Evolutionary conservation across 129 eudicot genomes (phyloP), one percentile per base, ranked within the genome.

Genomic region (Helichrysum umbraculigerum): DNA sequence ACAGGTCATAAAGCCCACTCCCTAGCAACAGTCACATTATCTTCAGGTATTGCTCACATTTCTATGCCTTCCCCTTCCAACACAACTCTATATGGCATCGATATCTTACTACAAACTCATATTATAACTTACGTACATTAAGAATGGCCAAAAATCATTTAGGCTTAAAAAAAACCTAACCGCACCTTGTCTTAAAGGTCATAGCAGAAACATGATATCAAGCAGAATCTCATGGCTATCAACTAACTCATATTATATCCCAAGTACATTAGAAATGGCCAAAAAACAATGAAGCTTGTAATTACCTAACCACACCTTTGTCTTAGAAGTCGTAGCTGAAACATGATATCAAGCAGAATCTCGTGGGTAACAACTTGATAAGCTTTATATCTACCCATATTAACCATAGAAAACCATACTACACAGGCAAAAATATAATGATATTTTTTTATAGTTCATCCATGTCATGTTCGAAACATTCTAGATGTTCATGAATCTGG

Each of bases 191-290:
- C 19, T 15, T 17, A 28, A 21, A 64, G 30, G 4, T 30, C 68
- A 32, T 30, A 54, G 30, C 60, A 19, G 16, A 12, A 76, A 57
- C 74, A 67, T 22, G 10, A 76, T 7, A 66, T 22, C 19, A 20
- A 37, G 22, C 58, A 68, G 25, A 76, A 76, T 52, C 67, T 37
- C 29, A 76, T 76, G 69, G 81, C 34, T 77, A 76, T 16, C 42
- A 15, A 3, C 30, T 4, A 60, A 8, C 12, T 60, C 15, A 12
- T 60, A 60, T 60, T 60, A 60, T 33, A 66, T 41, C 30, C 7
- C 8, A 17, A 17, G 52, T 14, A 35, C 19, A 35, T 10, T 37
- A 39, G 41, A 68, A n/a, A 39, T 68, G 6, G 0, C 68, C 50
- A 34, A n/a, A 54, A n/a, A 16, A 6, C 21, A 59, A 59, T 6